Conservation (phyloP, 805 yeast species). For the Sporopachydermia lactativora region DNA sequence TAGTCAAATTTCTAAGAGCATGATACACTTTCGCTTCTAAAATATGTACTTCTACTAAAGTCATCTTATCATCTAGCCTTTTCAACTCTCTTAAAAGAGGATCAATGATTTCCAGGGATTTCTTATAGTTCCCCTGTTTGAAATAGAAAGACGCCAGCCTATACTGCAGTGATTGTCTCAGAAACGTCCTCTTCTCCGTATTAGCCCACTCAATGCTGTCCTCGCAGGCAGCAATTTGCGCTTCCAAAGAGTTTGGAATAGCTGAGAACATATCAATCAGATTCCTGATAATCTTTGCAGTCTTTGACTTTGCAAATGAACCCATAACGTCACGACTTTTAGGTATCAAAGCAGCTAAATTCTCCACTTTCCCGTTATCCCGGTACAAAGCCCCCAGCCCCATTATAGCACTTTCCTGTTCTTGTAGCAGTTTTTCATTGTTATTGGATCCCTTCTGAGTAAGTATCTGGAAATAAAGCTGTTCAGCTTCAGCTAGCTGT, state of each 20-base stretch:
- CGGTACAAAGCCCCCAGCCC: constrained; percentile 68
- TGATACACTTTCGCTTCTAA: constrained; percentile 84
- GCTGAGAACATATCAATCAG: constrained; percentile 66
- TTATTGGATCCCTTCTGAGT: constrained; percentile 13
- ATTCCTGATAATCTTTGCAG: constrained; percentile 77
- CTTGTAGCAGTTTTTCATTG: constrained; percentile 31
- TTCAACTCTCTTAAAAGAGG: constrained; percentile 72
- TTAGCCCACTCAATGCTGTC: constrained; percentile 83
- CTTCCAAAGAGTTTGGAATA: constrained; percentile 46
- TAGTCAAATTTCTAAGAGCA: constrained; percentile 80
- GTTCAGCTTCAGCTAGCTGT: constrained; percentile 44
- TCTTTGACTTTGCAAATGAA: constrained; percentile 81
- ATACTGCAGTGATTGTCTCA: constrained; percentile 79
- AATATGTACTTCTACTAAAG: constrained; percentile 89
- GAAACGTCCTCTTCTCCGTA: constrained; percentile 68
- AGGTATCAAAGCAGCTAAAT: constrained; percentile 47
- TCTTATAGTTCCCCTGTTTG: constrained; percentile 47
- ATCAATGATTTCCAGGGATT: constrained; percentile 59
- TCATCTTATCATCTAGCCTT: constrained; percentile 87
- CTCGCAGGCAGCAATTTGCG: constrained; percentile 59
- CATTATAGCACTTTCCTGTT: constrained; percentile 54
- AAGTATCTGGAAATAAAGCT: constrained; percentile 39
- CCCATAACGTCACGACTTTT: constrained; percentile 60
- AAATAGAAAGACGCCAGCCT: constrained; percentile 68
- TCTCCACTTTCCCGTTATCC: constrained; percentile 28